Percentiles rank a stretch among this genome's conserved stretches.
Evolutionary conservation across 176 grass and related monocot genomes (phyloP).

Genomic region (Avena atlantica): DNA sequence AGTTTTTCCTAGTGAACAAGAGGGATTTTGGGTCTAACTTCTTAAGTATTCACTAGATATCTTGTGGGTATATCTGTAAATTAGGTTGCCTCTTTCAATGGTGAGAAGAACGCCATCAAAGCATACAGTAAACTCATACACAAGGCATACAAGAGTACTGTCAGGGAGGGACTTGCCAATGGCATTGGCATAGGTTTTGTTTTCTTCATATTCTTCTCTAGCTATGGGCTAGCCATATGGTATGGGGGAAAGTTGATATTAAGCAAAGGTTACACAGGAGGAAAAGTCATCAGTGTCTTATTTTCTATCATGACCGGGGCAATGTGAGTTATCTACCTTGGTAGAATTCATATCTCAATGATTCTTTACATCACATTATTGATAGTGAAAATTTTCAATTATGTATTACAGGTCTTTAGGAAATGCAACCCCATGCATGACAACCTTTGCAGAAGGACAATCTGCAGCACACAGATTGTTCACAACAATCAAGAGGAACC

Average conservation of each 20-base stretch:
- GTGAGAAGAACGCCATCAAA: conserved; percentile 14
- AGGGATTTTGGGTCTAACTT: too few relatives aligned
- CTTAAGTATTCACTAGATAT: neutral
- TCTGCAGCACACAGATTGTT: too few relatives aligned
- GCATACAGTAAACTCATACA: conserved; percentile 25
- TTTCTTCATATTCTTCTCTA: conserved; percentile 28
- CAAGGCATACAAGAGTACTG: conserved; percentile 12
- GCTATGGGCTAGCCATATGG: conserved; percentile 33
- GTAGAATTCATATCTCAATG: neutral
- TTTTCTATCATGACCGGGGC: conserved; percentile 32
- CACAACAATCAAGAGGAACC: too few relatives aligned
- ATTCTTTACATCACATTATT: too few relatives aligned
- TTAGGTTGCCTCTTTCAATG: conserved; percentile 39
- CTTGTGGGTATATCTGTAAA: neutral
- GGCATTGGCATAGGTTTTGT: conserved; percentile 30
- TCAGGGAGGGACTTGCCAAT: conserved; percentile 18
- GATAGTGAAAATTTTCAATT: too few relatives aligned
- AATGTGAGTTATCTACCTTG: neutral
- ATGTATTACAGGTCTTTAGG: too few relatives aligned
- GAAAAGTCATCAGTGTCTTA: conserved; percentile 10
- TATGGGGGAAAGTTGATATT: conserved; percentile 27
- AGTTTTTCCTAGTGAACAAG: too few relatives aligned
- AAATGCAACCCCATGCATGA: too few relatives aligned
- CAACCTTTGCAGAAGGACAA: too few relatives aligned
- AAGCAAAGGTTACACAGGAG: conserved; percentile 35